Conservation (phyloP, 2,329 filamentous ascomycete genomes). For the Diaporthe velutina region DNA sequence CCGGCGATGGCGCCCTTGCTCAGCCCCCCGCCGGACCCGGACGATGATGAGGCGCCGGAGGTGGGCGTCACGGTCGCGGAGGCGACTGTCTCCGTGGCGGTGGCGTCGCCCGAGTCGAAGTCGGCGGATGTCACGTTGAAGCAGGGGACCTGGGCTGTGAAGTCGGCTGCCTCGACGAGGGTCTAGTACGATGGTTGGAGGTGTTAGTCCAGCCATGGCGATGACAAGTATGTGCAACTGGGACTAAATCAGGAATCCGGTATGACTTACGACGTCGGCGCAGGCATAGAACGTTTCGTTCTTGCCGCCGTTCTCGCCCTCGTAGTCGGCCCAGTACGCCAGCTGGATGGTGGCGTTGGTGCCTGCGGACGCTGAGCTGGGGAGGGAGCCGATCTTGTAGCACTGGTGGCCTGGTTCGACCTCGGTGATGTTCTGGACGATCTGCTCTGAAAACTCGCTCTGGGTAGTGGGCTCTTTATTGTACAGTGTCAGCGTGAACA, state of each 20-base stretch:
- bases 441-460: conserved; percentile 55
- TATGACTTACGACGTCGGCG: conserved; percentile 51
- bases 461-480: conserved; percentile 54
- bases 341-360: conserved; percentile 63
- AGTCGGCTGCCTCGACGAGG: conserved; percentile 48
- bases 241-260: too few relatives aligned
- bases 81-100: conserved; percentile 42
- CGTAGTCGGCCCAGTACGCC: conserved; percentile 59
- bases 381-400: conserved; percentile 52
- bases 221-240: background rate
- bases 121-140: conserved; percentile 52
- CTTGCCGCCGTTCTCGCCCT: conserved; percentile 50
- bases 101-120: conserved; percentile 45
- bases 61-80: conserved; percentile 18
- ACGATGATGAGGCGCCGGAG: background rate
- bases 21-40: conserved; percentile 44
- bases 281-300: conserved; percentile 55
- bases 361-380: conserved; percentile 53
- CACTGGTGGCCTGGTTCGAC: conserved; percentile 62
- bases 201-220: background rate
- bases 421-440: conserved; percentile 53
- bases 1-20: conserved; percentile 52
- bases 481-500: background rate
- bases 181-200: conserved; percentile 43
- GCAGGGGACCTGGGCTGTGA: conserved; percentile 49